A percentile compares a stretch with the other conserved stretches of the same genome.
Evolutionary conservation across 1,284 basidiomycete species (phyloP).

Genomic region (Pisolithus thermaeus): DNA sequence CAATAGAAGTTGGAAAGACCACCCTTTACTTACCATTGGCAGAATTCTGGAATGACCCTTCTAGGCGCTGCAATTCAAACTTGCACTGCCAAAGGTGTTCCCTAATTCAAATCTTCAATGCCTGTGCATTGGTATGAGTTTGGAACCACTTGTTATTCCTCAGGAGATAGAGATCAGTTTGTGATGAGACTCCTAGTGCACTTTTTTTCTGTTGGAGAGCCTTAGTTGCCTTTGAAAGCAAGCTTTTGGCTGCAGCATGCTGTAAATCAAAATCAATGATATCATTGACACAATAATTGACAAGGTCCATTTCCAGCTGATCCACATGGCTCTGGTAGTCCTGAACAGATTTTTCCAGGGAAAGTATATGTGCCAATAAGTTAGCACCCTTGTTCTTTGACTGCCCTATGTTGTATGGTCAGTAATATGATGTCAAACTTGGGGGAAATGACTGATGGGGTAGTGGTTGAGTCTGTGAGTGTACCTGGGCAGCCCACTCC

Average conservation of each 20-base stretch:
- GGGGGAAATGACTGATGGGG: neutral
- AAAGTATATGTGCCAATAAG: neutral
- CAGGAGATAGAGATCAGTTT: neutral
- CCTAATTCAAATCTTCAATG: slow-evolving; percentile 18
- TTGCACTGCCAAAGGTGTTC: slow-evolving; percentile 17
- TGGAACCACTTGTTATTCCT: slow-evolving; percentile 11
- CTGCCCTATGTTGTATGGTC: neutral
- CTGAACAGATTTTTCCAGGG: slow-evolving; percentile 9
- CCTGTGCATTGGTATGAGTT: slow-evolving; percentile 16
- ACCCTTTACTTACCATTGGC: slow-evolving; percentile 2
- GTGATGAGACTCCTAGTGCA: neutral
- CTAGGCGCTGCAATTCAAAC: slow-evolving; percentile 21
- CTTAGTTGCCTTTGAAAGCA: neutral
- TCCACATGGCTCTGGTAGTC: neutral
- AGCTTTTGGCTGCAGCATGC: neutral
- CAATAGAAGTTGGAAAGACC: neutral
- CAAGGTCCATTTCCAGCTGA: neutral
- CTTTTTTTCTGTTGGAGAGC: neutral
- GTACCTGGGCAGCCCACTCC: too few species aligned
- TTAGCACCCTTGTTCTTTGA: too few species aligned
- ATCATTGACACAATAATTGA: neutral
- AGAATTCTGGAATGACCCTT: slow-evolving; percentile 9
- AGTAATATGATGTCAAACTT: neutral
- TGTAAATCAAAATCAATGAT: neutral
- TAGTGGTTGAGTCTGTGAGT: neutral